These are phyloP conservation scores for Hypoxylon sp. DNA, from an alignment of 2,329 filamentous ascomycete genomes.

Conservation along the genomic window DNA sequence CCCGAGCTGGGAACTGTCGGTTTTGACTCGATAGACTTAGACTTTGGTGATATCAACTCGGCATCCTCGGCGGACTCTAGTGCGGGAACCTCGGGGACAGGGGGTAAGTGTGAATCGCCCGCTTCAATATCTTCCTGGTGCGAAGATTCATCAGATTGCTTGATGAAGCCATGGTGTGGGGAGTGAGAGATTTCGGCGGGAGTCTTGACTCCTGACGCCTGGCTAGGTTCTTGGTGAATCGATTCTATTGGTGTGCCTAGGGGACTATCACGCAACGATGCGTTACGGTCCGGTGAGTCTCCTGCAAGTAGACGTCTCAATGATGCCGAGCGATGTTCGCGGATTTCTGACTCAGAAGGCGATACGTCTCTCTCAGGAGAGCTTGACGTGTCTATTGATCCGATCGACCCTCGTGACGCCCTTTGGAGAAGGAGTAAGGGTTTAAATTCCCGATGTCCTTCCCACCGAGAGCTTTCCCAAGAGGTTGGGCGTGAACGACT, in stretches of 20 bases:
- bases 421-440: conserved; percentile 87
- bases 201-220: conserved; percentile 29
- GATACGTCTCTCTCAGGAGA: conserved; percentile 51
- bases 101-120: conserved; percentile 34
- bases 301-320: conserved; percentile 48
- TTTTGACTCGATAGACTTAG: conserved; percentile 59
- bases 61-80: conserved; percentile 36
- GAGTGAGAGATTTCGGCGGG: conserved; percentile 8
- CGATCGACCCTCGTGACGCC: conserved; percentile 58
- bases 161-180: conserved; percentile 21
- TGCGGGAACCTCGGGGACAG: conserved; percentile 39
- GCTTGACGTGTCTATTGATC: conserved; percentile 48
- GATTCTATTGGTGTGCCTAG: conserved; percentile 21
- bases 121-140: conserved; percentile 18
- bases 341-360: conserved; percentile 33
- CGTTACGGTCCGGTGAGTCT: conserved; percentile 43
- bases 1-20: conserved; percentile 62
- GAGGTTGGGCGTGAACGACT: conserved; percentile 68
- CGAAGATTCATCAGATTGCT: conserved; percentile 12
- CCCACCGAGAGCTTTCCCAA: conserved; percentile 74
- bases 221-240: background rate
- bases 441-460: conserved; percentile 78
- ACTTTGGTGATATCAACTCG: conserved; percentile 49
- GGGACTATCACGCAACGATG: conserved; percentile 41
- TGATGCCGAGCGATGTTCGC: conserved; percentile 37